phyloP scores from a whole-genome alignment of 176 grass and related monocot genomes.

The Musa troglodytarum region DNA sequence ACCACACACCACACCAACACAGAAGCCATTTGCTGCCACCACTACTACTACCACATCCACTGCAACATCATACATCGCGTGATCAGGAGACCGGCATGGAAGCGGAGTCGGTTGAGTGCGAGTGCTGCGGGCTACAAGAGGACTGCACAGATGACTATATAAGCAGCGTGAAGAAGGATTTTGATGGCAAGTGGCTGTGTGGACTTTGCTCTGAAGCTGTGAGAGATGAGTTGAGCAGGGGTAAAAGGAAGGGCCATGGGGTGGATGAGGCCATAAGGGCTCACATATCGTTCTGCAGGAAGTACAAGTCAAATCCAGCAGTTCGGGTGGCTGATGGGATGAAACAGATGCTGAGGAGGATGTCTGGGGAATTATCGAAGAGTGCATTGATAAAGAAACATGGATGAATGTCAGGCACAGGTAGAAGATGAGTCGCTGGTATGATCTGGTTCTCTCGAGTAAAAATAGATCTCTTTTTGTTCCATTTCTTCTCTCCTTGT shows the following conservation, averaged over 20 bases:
- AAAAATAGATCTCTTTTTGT: too few species aligned
- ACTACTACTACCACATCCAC: not conserved
- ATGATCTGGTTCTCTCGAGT: too few species aligned
- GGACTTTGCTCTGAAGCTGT: slow-evolving; percentile 15
- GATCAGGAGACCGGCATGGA: slow-evolving; percentile 5
- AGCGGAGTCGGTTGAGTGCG: slow-evolving; percentile 2
- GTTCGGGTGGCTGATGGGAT: slow-evolving; percentile 1
- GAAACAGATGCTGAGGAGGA: slow-evolving; percentile 6
- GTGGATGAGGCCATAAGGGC: slow-evolving; percentile 12
- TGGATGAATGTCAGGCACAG: too few species aligned
- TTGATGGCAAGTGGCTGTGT: slow-evolving; percentile 8
- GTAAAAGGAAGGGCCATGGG: not conserved
- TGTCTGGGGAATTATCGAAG: not conserved
- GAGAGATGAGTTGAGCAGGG: slow-evolving; percentile 1
- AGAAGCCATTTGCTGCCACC: not conserved
- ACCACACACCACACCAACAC: not conserved
- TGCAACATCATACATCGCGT: not conserved
- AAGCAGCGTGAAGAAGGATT: slow-evolving; percentile 2
- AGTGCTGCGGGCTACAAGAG: slow-evolving; percentile 7
- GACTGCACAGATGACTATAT: slow-evolving; percentile 13
- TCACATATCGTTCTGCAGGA: slow-evolving; percentile 11
- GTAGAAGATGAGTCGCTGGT: too few species aligned
- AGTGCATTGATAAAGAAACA: too few species aligned
- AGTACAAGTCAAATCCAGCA: not conserved
- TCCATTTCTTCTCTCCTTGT: too few species aligned